Percentiles rank a stretch among this genome's conserved stretches.
These are phyloP conservation scores for Fusarium brevicatenulatum DNA, from an alignment of 2,329 filamentous ascomycete genomes.

Conservation along the genomic window DNA sequence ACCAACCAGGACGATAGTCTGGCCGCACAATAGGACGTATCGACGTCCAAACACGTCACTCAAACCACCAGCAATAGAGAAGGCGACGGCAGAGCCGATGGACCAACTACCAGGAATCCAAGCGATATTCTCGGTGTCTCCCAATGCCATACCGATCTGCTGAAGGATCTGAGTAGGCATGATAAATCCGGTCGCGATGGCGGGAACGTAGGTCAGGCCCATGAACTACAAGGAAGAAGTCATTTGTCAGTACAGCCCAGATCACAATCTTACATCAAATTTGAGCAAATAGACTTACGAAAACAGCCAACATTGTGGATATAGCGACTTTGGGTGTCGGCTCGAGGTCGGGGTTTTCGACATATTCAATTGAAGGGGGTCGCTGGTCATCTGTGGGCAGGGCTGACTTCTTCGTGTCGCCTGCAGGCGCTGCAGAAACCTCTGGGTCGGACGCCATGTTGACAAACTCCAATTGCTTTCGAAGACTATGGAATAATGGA, in stretches of 20 bases:
- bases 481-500: background rate
- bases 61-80: conserved; percentile 5
- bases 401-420: background rate
- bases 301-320: conserved; percentile 9
- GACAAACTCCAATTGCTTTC: background rate
- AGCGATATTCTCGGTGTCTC: conserved; percentile 3
- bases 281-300: background rate
- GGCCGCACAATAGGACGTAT: conserved; percentile 2
- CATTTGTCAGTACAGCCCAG: background rate
- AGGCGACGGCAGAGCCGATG: conserved; percentile 4
- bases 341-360: background rate
- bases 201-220: conserved; percentile 10
- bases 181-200: conserved; percentile 8
- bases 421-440: background rate
- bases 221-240: background rate
- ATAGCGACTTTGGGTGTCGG: conserved; percentile 4
- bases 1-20: conserved; percentile 3
- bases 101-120: conserved; percentile 20
- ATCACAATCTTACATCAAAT: rapidly evolving
- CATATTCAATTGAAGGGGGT: background rate
- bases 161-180: conserved; percentile 17
- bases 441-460: background rate
- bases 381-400: background rate
- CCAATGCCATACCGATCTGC: conserved; percentile 5
- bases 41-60: conserved; percentile 15